Base-by-base conservation (phyloP, 495 filamentous ascomycete genomes). In the Podospora fimiseda region DNA sequence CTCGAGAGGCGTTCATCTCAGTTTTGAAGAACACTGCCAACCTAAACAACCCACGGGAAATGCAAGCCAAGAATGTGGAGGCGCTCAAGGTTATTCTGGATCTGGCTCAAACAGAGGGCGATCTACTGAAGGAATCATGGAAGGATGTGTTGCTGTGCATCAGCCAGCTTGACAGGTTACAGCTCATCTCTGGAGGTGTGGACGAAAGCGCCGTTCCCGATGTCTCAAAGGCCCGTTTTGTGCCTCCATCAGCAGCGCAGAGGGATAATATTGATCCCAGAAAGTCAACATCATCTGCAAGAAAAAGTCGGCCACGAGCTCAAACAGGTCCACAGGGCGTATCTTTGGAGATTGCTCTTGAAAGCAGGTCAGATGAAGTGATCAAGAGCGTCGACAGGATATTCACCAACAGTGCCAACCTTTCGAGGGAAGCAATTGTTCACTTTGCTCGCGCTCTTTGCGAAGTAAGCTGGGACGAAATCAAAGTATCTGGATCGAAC, bases 381-480 rank as follows among this genome's bases (percentile, higher is more conserved):
- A 82, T 96, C 51, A 89, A 89, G 57, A 84, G 86, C 27, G 89
- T 99, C 2, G 94, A 99, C 67, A 78, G 89, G 33, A 95, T 99
- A 50, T 99, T 97, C 62, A 95, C 89, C 37, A 95, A 89, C 59
- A 96, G 93, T 0, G 91, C 89, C 27, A 94, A 92, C 59, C 78
- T 99, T 3, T 91, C 86, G 21, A 89, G 90, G 52, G 89, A 95
- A 51, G 94, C 93, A 9, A 99, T 99, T 57, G 89, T 99, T n/a
- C 83, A 95, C 66, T 99, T 97, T 69, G 90, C 96, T 23, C 82
- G 85, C 40, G 93, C 93, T 1, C 70, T 99, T 53, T 95, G 88
- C 41, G 90, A 96, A 59, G 90, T 99, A 41, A 97, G 93, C 69
- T 96, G 93, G 93, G 91, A 97, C 60, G 93, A 99, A 65, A 99